phyloP scores from a whole-genome alignment of 352 stramenopile species.

The Phytophthora quininea region DNA sequence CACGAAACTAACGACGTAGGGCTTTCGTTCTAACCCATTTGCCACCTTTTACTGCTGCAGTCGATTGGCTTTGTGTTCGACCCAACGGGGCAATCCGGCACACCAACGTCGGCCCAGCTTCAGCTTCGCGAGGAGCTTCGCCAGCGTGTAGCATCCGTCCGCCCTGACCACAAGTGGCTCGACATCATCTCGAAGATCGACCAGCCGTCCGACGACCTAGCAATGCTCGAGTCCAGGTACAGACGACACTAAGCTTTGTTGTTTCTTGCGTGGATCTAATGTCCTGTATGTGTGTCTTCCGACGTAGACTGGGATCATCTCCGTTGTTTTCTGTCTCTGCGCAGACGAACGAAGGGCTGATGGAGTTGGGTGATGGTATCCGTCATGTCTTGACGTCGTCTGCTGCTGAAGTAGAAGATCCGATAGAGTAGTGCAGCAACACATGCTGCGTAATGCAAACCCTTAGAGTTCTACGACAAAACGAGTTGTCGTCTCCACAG shows the following conservation, averaged over 20 bases:
- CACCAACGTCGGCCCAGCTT: constrained; percentile 63
- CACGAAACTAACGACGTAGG: constrained; percentile 6
- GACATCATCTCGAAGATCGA: constrained; percentile 90
- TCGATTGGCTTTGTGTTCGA: constrained; percentile 89
- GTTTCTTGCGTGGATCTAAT: background rate
- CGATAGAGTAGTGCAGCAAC: constrained; percentile 16
- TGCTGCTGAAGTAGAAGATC: constrained; percentile 16
- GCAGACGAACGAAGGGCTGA: constrained; percentile 79
- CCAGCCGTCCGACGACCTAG: constrained; percentile 51
- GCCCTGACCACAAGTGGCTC: constrained; percentile 70
- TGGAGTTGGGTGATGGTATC: constrained; percentile 61
- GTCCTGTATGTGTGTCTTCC: background rate
- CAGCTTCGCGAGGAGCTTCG: constrained; percentile 77
- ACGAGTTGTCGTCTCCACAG: too few species aligned
- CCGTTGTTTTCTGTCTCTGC: constrained; percentile 56
- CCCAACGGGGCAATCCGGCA: constrained; percentile 71
- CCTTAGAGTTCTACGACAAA: too few species aligned
- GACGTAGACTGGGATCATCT: constrained; percentile 30
- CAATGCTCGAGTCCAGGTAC: constrained; percentile 44
- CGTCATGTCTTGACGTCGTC: constrained; percentile 51
- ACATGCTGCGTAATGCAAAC: background rate
- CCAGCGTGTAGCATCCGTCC: constrained; percentile 42
- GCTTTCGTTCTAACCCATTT: background rate
- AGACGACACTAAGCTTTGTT: too few species aligned
- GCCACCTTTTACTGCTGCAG: constrained; percentile 37